Evolutionary conservation across 177 flowering plant species (phyloP), one percentile per base, ranked within the genome.

Genomic region (Vitis hybrid): DNA sequence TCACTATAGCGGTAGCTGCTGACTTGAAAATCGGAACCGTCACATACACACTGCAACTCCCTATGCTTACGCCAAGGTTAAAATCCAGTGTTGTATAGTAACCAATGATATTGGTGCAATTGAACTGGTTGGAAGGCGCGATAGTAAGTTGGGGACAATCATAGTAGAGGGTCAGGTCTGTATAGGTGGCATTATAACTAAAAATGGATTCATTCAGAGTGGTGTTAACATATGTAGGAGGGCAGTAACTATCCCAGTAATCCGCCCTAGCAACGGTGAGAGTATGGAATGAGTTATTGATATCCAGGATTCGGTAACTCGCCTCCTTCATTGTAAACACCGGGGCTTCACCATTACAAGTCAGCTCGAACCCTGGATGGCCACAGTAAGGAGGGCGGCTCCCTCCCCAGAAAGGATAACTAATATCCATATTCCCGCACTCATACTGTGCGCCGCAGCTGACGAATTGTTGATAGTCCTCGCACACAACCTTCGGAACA

Each of bases 301-400:
- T 51, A 1, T 16, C 31, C 2, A 79, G 60, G 6, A 75, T 69
- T 6, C 59, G 50, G 50, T 66, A 76, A 2, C 9, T 58, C 1
- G 14, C 12, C 14, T 13, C 2, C 18, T 19, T 2, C 53, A 71
- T 69, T 14, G 49, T 60, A 54, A 77, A 69, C 58, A 19, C 45
- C 1, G 76, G 65, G 3, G 18, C 59, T 1, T 59, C 71, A 1
- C 50, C 68, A 3, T 5, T 8, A 61, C 86, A 83, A 3, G 16
- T n/a, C 51, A 86, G 79, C 54, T 71, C 50, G n/a, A 81, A 84
- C 18, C 67, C 80, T 0, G 86, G 82, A 34, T 61, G 62, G 39
- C 90, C 90, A 53, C 90, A 86, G 55, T 78, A 69, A 0, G 18
- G n/a, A 1, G 84, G 79, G 31, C 82, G 65, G 11, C 55, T 49